Evolutionary conservation across 345 rosid species (phyloP), one percentile per base, ranked within the genome.

Genomic region (Turritis glabra): DNA sequence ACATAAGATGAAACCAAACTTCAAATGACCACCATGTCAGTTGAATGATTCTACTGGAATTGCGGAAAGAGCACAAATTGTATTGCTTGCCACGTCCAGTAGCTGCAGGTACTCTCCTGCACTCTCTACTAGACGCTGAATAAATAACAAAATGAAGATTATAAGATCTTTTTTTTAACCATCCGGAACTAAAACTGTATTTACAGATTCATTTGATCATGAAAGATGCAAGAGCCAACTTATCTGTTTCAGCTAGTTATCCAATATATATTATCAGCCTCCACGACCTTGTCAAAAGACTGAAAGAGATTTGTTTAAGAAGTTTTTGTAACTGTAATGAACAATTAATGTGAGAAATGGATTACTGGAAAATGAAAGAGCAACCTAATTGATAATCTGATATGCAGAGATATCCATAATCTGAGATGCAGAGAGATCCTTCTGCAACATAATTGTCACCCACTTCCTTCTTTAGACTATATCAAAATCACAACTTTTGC

Each of bases 1-100:
- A 50, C 68, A 29, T 58, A 48, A 50, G 65, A 46, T 29, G 41
- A 60, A 52, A 68, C 68, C 55, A 61, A 68, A 60, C 60, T 21
- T 59, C 74, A 41, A 75, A 59, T 3, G 37, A 53, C 12, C 50
- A n/a, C 22, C 18, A n/a, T 17, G 15, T 51, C n/a, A n/a, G 30
- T 48, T 15, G 12, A 37, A n/a, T 18, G 13, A 0, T 38, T 53
- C 50, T 37, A 53, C 33, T 25, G 37, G 38, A 52, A 67, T 64
- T 50, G 71, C 50, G 69, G 71, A 33, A 23, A 66, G n/a, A 66
- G 14, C 29, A 48, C 46, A 50, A 13, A 4, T 23, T 8, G 8
- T 62, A 41, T 62, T 62, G 50, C 66, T 61, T 40, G 18, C 29
- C 47, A 37, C 64, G 18, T 37, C 18, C 17, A 11, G 29, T 58